Evolutionary conservation across 2,329 filamentous ascomycete species (phyloP), one percentile per base, ranked within the genome.

Genomic region (Drechslerella dactyloides): DNA sequence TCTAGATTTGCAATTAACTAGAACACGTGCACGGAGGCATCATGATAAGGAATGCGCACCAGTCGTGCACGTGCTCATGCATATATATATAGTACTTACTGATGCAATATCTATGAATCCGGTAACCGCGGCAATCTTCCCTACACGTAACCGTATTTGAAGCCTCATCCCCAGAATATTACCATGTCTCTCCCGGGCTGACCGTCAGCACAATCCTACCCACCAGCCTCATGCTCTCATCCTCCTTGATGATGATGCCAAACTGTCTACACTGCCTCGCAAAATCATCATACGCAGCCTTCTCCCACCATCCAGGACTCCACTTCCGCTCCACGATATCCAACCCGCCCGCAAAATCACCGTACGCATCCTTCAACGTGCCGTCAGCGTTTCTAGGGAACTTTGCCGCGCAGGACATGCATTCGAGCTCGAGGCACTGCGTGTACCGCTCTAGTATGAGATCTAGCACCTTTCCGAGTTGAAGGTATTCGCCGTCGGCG

Each of bases 341-440:
- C 24, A 27, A 24, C 7, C 15, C 27, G 6, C 6, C 37, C 6
- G 27, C 13, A 30, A 30, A 5, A n/a, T 48, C 30, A 2, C 15
- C 19, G 23, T 53, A 7, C 40, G 3, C 37, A 42, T 13, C n/a
- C 13, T 42, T 13, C n/a, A 17, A 2, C 37, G 2, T 15, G n/a
- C 11, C 37, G 13, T 42, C 37, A 15, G 37, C 37, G 13, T 2
- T 15, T 6, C 37, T 53, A 33, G 51, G 19, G 23, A 58, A 51
- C 27, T 46, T 58, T 17, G 23, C 57, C 19, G 52, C 42, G 48
- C 59, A 63, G 27, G n/a, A 7, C 2, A 40, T 33, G 19, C 60
- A 63, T 24, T 5, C 50, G 10, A 63, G 56, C 27, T 57, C 15
- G 10, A 57, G 57, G 30, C 52, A 64, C 37, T 57, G 1, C 19